A percentile compares a stretch with the other conserved stretches of the same genome.
phyloP scores from a whole-genome alignment of 139 green algal genomes.

The Cymbomonas tetramitiformis region DNA sequence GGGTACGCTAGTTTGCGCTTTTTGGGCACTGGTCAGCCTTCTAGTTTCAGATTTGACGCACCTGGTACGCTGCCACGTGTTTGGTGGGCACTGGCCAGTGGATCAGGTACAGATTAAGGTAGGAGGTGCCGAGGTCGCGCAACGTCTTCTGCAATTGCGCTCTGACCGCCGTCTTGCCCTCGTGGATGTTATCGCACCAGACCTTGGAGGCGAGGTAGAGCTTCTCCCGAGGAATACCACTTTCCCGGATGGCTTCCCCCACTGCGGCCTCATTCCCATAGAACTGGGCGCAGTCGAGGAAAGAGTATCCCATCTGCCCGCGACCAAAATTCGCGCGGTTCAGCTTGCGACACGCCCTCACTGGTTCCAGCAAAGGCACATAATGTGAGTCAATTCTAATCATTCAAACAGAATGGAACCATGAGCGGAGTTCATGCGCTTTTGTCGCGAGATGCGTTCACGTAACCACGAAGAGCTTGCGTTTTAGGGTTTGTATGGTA shows the following conservation, averaged over 20 bases:
- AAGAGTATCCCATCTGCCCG: conserved; percentile 9
- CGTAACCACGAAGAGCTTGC: no score
- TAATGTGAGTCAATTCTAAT: no score
- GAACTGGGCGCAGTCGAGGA: conserved; percentile 8
- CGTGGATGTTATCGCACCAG: not conserved
- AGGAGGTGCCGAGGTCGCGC: not conserved
- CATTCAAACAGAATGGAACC: no score
- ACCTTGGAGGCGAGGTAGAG: conserved; percentile 1
- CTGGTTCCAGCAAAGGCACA: no score
- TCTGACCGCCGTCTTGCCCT: not conserved
- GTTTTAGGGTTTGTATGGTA: no score
- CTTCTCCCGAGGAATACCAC: not conserved
- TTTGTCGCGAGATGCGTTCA: no score
- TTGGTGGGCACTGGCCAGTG: not conserved
- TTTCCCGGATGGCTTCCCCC: not conserved
- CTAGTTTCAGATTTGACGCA: no score
- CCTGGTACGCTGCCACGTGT: conserved; percentile 2
- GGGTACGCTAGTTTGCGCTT: no score
- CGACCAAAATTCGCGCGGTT: no score
- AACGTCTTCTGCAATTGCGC: not conserved
- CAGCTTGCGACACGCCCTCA: no score
- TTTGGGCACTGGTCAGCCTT: no score
- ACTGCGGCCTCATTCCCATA: conserved; percentile 1
- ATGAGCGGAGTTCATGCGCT: no score
- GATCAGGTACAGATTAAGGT: not conserved